phyloP scores from a whole-genome alignment of 2,329 filamentous ascomycete genomes.

The Cadophora gregata region DNA sequence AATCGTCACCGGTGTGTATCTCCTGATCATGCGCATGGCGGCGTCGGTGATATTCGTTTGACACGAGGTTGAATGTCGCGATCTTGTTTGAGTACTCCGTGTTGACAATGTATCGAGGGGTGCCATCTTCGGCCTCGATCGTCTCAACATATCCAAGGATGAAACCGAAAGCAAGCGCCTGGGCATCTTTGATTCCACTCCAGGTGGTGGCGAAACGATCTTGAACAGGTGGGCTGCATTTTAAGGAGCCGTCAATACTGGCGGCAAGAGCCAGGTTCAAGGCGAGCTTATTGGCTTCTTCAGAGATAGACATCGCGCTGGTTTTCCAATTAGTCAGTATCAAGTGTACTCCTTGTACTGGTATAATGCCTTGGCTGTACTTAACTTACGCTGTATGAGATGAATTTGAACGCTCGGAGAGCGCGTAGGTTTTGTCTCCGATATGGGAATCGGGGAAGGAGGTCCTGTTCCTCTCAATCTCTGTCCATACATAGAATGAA shows the following conservation, averaged over 20 bases:
- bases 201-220: slow-evolving; percentile 6
- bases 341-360: not conserved
- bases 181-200: not conserved
- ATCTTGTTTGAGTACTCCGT: too few species aligned
- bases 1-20: not conserved
- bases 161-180: not conserved
- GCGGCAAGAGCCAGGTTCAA: too few species aligned
- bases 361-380: not conserved
- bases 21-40: not conserved
- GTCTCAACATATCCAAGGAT: not conserved
- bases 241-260: not conserved
- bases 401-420: not conserved
- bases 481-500: not conserved
- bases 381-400: not conserved
- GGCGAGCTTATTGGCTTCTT: not conserved
- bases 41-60: too few species aligned
- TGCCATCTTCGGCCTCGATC: not conserved
- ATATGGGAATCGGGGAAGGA: not conserved
- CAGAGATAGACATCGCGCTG: not conserved
- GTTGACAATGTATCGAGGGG: not conserved
- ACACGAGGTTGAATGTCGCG: too few species aligned
- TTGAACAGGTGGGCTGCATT: too few species aligned
- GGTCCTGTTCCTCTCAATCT: not conserved
- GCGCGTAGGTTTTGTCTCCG: not conserved
- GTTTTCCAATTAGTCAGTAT: not conserved